phyloP scores from a whole-genome alignment of 306 rosid genomes.

The Nissolia schottii region DNA sequence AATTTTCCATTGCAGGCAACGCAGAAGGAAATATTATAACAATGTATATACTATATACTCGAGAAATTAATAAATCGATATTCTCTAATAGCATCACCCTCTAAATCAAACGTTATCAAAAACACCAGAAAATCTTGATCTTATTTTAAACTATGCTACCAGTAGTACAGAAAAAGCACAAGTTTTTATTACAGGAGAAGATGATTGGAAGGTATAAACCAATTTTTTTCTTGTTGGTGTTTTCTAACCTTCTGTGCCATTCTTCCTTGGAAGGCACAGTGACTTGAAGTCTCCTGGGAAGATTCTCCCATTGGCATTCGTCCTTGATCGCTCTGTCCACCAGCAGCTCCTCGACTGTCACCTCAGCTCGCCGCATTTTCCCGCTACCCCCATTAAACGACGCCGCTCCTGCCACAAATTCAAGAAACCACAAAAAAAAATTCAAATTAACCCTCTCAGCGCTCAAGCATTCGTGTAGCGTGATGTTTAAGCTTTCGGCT shows the following conservation, averaged over 20 bases:
- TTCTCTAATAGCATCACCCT: not conserved
- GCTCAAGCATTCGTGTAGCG: not conserved
- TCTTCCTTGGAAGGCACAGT: conserved; percentile 75
- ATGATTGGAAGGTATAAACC: conserved; percentile 1
- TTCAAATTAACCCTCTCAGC: not conserved
- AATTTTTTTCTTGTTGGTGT: too few relatives aligned
- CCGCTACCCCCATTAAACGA: conserved; percentile 13
- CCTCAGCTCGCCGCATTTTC: conserved; percentile 64
- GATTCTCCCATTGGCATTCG: conserved; percentile 80
- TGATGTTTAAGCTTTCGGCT: not conserved
- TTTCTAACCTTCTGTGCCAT: conserved; percentile 71
- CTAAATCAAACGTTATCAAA: not conserved
- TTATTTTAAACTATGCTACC: too few relatives aligned
- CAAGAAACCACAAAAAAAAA: not conserved
- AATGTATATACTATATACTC: not conserved
- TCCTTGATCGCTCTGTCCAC: conserved; percentile 71
- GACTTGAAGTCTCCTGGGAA: conserved; percentile 75
- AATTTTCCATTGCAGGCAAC: conserved; percentile 14
- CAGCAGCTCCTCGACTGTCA: conserved; percentile 65
- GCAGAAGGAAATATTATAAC: not conserved
- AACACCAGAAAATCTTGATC: too few relatives aligned
- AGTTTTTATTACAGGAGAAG: not conserved
- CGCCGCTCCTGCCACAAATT: conserved; percentile 18
- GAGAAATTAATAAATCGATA: too few relatives aligned
- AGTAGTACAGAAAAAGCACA: not conserved